Base-by-base conservation (phyloP, 129 eudicot species). In the Mikania micrantha region DNA sequence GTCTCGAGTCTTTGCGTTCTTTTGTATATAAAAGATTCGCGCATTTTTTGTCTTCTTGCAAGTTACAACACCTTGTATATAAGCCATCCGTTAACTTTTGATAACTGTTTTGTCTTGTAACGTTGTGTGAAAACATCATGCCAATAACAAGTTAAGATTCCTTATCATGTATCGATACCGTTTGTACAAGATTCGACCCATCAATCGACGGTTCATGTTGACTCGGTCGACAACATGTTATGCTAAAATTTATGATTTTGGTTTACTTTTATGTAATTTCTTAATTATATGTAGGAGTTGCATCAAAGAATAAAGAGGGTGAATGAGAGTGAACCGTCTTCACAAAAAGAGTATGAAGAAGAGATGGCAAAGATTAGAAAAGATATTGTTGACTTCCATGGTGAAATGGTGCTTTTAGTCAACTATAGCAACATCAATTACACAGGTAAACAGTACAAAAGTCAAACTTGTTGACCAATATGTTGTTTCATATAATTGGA, bases 381-480 rank as follows among this genome's bases (percentile, higher is more conserved):
- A 75, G 95, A 88, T 41, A 80, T 88, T 5, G 98, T 92, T 67
- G 81, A 88, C 78, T 88, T 92, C 56, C 98, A 92, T 76, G 96
- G 98, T 22, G 98, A 88, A 82, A 92, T 92, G 96, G 98, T 92
- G 72, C 96, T 92, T 62, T 61, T 92, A 22, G 78, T 85, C 58
- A 84, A 92, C 72, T 92, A 92, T 64, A 92, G 98, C 78, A 86
- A 84, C 63, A 68, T 92, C 66, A 92, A 92, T 36, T 92, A 85
- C 77, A 88, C 95, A 15, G 98, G 98, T 92, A 85, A 16, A 59
- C 65, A 53, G 24, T 22, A 9, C 3, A 73, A 64, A 50, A 64
- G 63, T 75, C 64, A 59, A 59, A 56, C 36, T 6, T n/a, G n/a
- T 58, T 52, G 58, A 74, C 64, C 34, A 34, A 32, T 49, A 53